Evolutionary conservation across 768 basidiomycete species (phyloP).

Genomic region (Pholiota molesta): DNA sequence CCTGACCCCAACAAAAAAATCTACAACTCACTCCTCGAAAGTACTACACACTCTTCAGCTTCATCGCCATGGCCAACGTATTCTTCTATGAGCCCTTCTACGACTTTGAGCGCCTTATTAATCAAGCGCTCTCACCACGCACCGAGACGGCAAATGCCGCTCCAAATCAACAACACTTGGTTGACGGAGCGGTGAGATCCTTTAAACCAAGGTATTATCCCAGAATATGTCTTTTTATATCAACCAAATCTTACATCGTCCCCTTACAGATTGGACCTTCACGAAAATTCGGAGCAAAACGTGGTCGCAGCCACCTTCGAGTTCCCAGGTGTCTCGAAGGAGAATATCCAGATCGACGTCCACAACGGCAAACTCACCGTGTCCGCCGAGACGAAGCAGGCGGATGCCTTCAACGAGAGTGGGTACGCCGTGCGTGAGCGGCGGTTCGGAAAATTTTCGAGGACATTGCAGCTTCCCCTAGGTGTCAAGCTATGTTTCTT

Average conservation of each 20-base stretch:
- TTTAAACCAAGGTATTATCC: not conserved
- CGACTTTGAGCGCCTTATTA: conserved; percentile 48
- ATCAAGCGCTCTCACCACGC: conserved; percentile 30
- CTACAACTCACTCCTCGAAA: not conserved
- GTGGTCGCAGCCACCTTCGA: conserved; percentile 59
- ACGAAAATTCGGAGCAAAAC: conserved; percentile 50
- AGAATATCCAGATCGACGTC: conserved; percentile 55
- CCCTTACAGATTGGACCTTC: conserved; percentile 52
- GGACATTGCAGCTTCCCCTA: conserved; percentile 53
- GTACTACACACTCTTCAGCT: not conserved
- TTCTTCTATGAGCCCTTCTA: conserved; percentile 30
- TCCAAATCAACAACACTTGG: not conserved
- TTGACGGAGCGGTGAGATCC: not conserved
- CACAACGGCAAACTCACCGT: conserved; percentile 52
- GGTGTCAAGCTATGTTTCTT: conserved; percentile 53
- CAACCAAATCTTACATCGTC: not conserved
- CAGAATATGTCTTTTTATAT: not conserved
- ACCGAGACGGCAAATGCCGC: not conserved
- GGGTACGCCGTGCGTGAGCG: conserved; percentile 51
- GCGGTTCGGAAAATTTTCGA: conserved; percentile 44
- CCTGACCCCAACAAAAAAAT: not conserved
- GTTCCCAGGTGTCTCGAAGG: conserved; percentile 55
- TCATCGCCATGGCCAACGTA: conserved; percentile 21
- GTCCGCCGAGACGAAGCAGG: conserved; percentile 47
- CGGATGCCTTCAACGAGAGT: conserved; percentile 34